phyloP scores from a whole-genome alignment of 176 grass and related monocot species.

The Aegilops speltoides region DNA sequence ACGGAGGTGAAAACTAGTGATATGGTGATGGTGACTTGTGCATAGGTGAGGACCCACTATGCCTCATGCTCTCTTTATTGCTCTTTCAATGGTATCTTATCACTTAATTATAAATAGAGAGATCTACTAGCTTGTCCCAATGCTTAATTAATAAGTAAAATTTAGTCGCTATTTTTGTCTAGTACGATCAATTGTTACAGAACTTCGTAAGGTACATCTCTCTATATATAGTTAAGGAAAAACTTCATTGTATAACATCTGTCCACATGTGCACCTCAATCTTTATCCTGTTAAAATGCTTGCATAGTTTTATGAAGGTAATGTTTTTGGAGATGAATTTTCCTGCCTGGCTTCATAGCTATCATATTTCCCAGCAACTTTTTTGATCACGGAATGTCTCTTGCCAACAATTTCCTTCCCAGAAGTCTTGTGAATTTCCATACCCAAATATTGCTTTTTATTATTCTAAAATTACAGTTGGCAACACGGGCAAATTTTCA shows the following conservation, averaged over 20 bases:
- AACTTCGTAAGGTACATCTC: not conserved
- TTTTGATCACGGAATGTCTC: not conserved
- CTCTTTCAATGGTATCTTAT: not conserved
- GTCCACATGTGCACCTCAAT: not conserved
- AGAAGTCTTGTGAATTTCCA: not conserved
- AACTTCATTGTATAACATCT: not conserved
- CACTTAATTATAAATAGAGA: not conserved
- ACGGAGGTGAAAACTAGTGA: not conserved
- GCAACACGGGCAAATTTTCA: too few species aligned
- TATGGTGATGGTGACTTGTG: not conserved
- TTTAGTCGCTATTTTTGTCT: not conserved
- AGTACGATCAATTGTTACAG: not conserved
- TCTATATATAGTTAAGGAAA: not conserved
- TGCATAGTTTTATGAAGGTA: not conserved
- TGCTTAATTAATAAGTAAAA: not conserved
- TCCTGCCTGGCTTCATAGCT: not conserved
- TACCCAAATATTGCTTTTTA: not conserved
- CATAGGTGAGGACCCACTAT: not conserved
- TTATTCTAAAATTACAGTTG: not conserved
- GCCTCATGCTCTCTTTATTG: too few species aligned
- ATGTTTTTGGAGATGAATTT: not conserved
- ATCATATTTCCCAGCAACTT: not conserved
- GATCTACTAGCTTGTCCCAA: not conserved
- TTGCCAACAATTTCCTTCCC: not conserved
- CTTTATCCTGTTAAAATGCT: not conserved